Evolutionary conservation across 306 rosid species (phyloP).

Genomic region (Vachellia collinsii): DNA sequence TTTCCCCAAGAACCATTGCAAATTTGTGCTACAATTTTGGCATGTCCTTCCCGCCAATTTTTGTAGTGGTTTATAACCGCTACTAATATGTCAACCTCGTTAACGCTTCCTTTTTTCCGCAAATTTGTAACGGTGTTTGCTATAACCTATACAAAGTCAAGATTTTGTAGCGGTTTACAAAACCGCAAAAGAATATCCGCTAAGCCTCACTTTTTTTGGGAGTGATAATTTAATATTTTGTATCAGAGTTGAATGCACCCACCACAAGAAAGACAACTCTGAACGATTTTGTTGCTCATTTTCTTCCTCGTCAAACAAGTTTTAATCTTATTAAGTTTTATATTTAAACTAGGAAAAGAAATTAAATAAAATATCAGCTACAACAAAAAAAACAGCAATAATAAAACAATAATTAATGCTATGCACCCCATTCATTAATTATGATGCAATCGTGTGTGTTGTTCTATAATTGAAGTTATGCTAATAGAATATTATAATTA

Average conservation of each 20-base stretch:
- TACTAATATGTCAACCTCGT: no score
- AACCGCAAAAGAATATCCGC: no score
- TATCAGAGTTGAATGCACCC: not conserved
- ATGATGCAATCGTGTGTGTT: not conserved
- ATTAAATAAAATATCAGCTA: not conserved
- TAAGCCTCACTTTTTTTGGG: no score
- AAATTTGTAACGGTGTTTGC: no score
- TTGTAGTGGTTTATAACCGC: no score
- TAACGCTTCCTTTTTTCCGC: no score
- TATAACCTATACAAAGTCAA: no score
- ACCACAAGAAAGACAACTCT: not conserved
- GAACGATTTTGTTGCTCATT: not conserved
- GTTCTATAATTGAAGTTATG: not conserved
- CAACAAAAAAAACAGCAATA: not conserved
- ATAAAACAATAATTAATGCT: not conserved
- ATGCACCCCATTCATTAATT: not conserved
- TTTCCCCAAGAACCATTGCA: no score
- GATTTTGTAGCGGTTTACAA: no score
- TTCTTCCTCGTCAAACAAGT: not conserved
- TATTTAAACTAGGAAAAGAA: not conserved
- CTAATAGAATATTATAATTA: not conserved
- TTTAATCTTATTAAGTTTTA: not conserved
- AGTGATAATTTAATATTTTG: not conserved
- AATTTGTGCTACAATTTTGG: no score
- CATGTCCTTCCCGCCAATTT: no score